Conservation (phyloP, 352 stramenopile genomes). For the Pythium aristosporum region DNA sequence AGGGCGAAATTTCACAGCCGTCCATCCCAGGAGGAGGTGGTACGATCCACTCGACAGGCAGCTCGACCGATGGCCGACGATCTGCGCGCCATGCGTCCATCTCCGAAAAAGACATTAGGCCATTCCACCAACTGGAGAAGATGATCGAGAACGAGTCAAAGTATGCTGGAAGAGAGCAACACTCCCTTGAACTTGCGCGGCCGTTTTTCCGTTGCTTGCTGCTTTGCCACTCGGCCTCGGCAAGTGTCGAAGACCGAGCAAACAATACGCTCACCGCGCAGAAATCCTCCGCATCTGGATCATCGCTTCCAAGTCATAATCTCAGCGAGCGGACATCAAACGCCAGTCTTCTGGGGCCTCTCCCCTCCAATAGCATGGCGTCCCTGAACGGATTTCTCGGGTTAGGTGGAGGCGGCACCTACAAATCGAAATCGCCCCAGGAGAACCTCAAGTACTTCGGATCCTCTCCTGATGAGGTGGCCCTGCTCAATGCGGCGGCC, state of each 20-base stretch:
- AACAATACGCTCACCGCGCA: not conserved
- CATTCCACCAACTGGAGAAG: constrained; percentile 64
- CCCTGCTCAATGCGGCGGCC: constrained; percentile 68
- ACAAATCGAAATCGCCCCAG: constrained; percentile 14
- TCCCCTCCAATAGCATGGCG: constrained; percentile 9
- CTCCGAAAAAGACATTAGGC: constrained; percentile 67
- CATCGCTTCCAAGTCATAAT: constrained; percentile 14
- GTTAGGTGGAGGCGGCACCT: not conserved
- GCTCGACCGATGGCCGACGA: constrained; percentile 26
- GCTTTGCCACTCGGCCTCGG: constrained; percentile 78
- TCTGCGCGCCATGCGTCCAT: constrained; percentile 45
- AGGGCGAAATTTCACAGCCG: constrained; percentile 12
- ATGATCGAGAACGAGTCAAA: constrained; percentile 61
- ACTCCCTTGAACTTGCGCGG: constrained; percentile 55
- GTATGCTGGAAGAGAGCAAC: constrained; percentile 48
- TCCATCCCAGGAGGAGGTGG: not conserved
- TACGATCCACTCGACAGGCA: constrained; percentile 13
- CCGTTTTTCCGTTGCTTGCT: constrained; percentile 82
- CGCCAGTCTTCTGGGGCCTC: constrained; percentile 26
- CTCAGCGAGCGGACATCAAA: constrained; percentile 31
- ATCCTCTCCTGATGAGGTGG: constrained; percentile 83
- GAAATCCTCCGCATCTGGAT: constrained; percentile 8
- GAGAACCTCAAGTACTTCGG: constrained; percentile 54
- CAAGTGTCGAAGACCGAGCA: constrained; percentile 45
- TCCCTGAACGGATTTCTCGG: constrained; percentile 12